Conservation (phyloP, 495 filamentous ascomycete genomes). For the Glarea lozoyensis region DNA sequence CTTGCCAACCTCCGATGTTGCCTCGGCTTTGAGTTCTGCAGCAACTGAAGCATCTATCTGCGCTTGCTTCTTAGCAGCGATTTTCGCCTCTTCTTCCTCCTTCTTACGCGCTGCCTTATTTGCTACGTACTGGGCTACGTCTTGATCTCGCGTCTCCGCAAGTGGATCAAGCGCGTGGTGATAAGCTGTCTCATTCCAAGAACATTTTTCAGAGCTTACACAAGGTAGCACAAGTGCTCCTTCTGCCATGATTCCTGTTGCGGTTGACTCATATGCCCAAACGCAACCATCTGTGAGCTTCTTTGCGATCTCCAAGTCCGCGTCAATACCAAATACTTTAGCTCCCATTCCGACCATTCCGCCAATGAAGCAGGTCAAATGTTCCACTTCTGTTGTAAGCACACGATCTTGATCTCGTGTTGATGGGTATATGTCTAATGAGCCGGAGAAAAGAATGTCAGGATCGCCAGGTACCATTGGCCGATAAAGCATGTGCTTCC, state of each 20-base stretch:
- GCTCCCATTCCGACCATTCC: constrained; percentile 91
- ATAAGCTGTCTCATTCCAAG: constrained; percentile 68
- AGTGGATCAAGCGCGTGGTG: constrained; percentile 46
- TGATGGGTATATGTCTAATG: constrained; percentile 30
- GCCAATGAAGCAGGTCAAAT: constrained; percentile 84
- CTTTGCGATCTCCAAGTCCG: constrained; percentile 72
- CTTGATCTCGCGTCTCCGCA: constrained; percentile 24
- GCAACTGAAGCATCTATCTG: no score
- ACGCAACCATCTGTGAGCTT: constrained; percentile 89
- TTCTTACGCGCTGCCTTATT: constrained; percentile 15
- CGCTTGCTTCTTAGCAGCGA: constrained; percentile 1
- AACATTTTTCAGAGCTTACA: constrained; percentile 52
- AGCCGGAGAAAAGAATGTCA: constrained; percentile 69
- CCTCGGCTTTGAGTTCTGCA: no score
- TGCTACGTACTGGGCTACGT: constrained; percentile 31
- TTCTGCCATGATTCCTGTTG: constrained; percentile 90
- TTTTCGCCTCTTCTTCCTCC: constrained; percentile 5
- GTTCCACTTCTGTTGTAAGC: constrained; percentile 54
- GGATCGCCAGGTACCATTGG: constrained; percentile 71
- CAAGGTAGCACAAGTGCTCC: constrained; percentile 58
- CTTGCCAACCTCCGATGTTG: no score
- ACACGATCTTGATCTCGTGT: constrained; percentile 29
- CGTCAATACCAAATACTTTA: constrained; percentile 70
- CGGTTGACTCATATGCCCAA: constrained; percentile 79
- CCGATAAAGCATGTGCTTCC: constrained; percentile 70